These are phyloP conservation scores for Apiospora malaysiana DNA, from an alignment of 2,329 filamentous ascomycete species.

Conservation along the genomic window DNA sequence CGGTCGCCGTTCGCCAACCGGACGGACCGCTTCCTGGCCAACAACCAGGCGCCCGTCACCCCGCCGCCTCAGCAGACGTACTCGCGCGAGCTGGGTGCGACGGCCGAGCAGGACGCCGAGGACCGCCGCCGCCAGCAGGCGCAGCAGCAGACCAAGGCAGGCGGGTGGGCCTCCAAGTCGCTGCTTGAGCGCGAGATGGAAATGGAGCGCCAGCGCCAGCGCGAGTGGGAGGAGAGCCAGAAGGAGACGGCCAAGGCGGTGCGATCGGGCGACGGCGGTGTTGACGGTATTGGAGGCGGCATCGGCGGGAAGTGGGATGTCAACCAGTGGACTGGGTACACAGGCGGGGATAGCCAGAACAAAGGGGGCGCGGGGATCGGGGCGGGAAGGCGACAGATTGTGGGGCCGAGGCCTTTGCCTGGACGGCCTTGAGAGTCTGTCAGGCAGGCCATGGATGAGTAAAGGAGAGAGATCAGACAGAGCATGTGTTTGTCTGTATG, in stretches of 20 bases:
- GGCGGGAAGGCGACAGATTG: constrained; percentile 75
- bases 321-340: constrained; percentile 75
- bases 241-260: constrained; percentile 64
- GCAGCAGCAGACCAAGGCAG: constrained; percentile 66
- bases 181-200: constrained; percentile 83
- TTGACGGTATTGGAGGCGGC: constrained; percentile 71
- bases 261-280: constrained; percentile 56
- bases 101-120: constrained; percentile 67
- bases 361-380: constrained; percentile 69
- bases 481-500: not conserved
- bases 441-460: not conserved
- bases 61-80: constrained; percentile 54
- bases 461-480: not conserved
- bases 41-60: constrained; percentile 56
- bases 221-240: constrained; percentile 81
- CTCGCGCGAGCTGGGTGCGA: constrained; percentile 59
- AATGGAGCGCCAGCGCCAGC: constrained; percentile 75
- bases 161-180: constrained; percentile 70
- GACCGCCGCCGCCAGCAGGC: constrained; percentile 64
- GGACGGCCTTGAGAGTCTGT: constrained; percentile 36
- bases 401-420: constrained; percentile 75
- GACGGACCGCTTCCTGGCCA: constrained; percentile 63
- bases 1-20: constrained; percentile 45
- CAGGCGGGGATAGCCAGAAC: constrained; percentile 78
- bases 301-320: constrained; percentile 76